Percentiles rank a stretch among this genome's conserved stretches.
These are phyloP conservation scores for Withania somnifera DNA, from an alignment of 305 asterid species.

Conservation along the genomic window DNA sequence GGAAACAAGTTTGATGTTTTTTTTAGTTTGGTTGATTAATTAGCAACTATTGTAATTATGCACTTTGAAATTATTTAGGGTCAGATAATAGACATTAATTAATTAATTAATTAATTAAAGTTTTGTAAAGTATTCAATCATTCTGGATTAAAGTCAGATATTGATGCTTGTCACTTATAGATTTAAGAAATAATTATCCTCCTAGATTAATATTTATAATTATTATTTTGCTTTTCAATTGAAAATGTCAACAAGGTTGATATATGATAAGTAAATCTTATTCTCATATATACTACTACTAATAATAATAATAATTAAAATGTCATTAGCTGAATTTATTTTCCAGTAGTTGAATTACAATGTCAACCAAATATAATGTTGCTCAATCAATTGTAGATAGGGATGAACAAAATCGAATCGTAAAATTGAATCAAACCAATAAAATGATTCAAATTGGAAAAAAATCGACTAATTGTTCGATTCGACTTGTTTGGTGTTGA, in stretches of 20 bases:
- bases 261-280: neutral
- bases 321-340: neutral
- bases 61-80: too few relatives aligned
- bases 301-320: too few relatives aligned
- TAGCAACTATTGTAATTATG: too few relatives aligned
- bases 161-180: neutral
- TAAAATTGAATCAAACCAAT: too few relatives aligned
- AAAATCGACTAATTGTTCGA: too few relatives aligned
- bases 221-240: neutral
- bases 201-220: neutral
- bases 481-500: too few relatives aligned
- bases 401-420: too few relatives aligned
- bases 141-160: neutral
- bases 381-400: too few relatives aligned
- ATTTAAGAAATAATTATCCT: neutral
- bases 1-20: too few relatives aligned
- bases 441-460: too few relatives aligned
- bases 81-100: neutral
- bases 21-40: too few relatives aligned
- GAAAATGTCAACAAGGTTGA: neutral
- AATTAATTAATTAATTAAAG: neutral
- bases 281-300: too few relatives aligned
- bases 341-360: neutral
- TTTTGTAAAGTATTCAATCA: neutral
- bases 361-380: neutral